phyloP scores from a whole-genome alignment of 257 asterid genomes.

The Penstemon davidsonii region DNA sequence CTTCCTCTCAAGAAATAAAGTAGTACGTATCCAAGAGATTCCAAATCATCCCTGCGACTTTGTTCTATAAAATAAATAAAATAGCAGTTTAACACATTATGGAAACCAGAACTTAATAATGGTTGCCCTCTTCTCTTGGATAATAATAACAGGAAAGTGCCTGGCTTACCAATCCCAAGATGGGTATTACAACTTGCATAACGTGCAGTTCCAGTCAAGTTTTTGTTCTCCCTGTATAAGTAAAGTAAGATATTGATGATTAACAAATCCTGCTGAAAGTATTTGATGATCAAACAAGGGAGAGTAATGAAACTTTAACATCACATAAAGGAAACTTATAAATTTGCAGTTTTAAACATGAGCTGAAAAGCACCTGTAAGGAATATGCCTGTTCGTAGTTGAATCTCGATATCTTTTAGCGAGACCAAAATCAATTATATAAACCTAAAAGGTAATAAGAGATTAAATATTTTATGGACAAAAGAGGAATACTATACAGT shows the following conservation, averaged over 20 bases:
- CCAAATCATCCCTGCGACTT: conserved; percentile 94
- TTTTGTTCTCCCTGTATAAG: conserved; percentile 80
- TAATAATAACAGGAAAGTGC: conserved; percentile 15
- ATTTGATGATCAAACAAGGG: conserved; percentile 18
- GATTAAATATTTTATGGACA: conserved; percentile 21
- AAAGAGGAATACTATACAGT: conserved; percentile 6
- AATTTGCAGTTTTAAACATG: conserved; percentile 23
- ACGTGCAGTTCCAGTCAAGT: conserved; percentile 95
- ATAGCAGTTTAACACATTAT: conserved; percentile 21
- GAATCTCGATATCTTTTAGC: conserved; percentile 92
- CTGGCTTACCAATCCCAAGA: conserved; percentile 81
- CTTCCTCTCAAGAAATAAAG: conserved; percentile 96
- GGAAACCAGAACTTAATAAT: conserved; percentile 8
- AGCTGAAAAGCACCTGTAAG: conserved; percentile 68
- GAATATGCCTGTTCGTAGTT: conserved; percentile 79
- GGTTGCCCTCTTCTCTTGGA: neutral
- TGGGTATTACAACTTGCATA: conserved; percentile 98
- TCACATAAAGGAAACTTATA: conserved; percentile 20
- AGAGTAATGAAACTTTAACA: conserved; percentile 18
- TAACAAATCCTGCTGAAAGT: conserved; percentile 14
- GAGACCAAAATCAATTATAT: conserved; percentile 90
- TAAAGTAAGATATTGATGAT: conserved; percentile 24
- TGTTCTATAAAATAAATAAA: conserved; percentile 61
- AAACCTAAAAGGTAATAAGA: conserved; percentile 53
- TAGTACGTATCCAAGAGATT: conserved; percentile 94